Evolutionary conservation across 2,329 filamentous ascomycete genomes (phyloP), one percentile per base, ranked within the genome.

Genomic region (Fusarium buxicola): DNA sequence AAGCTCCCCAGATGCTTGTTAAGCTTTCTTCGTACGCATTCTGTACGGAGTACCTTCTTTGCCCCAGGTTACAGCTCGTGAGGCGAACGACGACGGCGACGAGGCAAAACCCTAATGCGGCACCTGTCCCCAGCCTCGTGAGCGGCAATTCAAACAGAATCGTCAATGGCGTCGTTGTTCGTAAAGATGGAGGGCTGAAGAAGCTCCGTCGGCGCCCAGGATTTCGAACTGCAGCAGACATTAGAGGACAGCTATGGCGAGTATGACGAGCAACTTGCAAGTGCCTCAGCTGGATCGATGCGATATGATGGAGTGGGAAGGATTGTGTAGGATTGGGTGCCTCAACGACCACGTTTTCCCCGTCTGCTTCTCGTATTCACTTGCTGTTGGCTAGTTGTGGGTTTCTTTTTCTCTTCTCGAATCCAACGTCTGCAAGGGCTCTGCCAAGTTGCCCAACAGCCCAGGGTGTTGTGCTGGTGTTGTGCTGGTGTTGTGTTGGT

Each of bases 381-480:
- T 56, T 44, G 44, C 44, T 30, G 38, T 49, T 49, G 35, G 51
- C 43, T 41, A 44, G 44, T 55, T 50, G 15, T 30, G 30, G 18
- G 40, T 55, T 57, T 65, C 50, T 58, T 58, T 60, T 60, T 56
- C 55, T 41, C 48, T 61, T 66, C 52, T 65, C 52, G 47, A 59
- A 63, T 41, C 27, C 25, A 55, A 38, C 38, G 36, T 24, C 18
- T 45, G 41, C 36, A 25, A 63, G 60, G 38, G 48, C 43, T 51
- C n/a, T 28, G 7, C 25, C 21, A 21, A 51, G n/a, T 18, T 45
- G 47, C 38, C 41, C 30, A 24, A 60, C 50, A 34, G 36, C 24
- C 24, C 28, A 41, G 45, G 34, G 18, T 40, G 30, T 13, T 27
- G n/a, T n/a, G n/a, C n/a, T 38, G 27, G 16, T 41, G 13, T 40